Evolutionary conservation across 208 protist species (phyloP).

Genomic region (Leishmania martiniquensis): DNA sequence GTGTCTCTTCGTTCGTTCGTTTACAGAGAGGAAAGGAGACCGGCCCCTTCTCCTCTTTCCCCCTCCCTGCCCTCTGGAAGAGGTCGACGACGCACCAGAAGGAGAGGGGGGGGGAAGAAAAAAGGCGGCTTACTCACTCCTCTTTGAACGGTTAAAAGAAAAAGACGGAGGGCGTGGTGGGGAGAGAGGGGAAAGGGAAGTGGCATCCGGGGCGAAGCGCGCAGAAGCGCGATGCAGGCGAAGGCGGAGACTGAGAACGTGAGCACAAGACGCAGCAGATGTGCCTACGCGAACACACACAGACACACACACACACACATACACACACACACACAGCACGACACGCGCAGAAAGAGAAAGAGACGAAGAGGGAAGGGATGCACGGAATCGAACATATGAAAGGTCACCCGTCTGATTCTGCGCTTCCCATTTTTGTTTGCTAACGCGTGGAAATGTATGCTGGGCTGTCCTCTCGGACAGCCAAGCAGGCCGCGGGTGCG

Average conservation of each 20-base stretch:
- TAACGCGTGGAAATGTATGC: too few relatives aligned
- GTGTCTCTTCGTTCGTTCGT: too few relatives aligned
- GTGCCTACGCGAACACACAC: not conserved
- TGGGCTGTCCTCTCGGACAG: too few relatives aligned
- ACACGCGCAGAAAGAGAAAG: not conserved
- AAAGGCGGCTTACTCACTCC: too few relatives aligned
- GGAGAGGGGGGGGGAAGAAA: too few relatives aligned
- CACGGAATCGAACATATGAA: not conserved
- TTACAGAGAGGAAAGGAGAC: too few relatives aligned
- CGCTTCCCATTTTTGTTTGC: too few relatives aligned
- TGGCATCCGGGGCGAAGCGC: too few relatives aligned
- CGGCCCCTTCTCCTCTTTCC: too few relatives aligned
- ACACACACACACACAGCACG: not conserved
- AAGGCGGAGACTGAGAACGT: not conserved
- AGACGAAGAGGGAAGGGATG: not conserved
- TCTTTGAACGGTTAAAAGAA: not conserved
- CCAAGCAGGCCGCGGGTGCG: too few relatives aligned
- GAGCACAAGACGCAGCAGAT: not conserved
- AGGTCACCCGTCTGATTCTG: too few relatives aligned
- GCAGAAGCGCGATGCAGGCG: not conserved
- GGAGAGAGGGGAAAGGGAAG: not conserved
- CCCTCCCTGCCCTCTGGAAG: too few relatives aligned
- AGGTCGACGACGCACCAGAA: not conserved
- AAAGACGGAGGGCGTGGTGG: not conserved
- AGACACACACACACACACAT: not conserved